Percentiles rank a stretch among this genome's conserved stretches.
phyloP scores from a whole-genome alignment of 2,329 filamentous ascomycete genomes.

The Huntiella bhutanensis region DNA sequence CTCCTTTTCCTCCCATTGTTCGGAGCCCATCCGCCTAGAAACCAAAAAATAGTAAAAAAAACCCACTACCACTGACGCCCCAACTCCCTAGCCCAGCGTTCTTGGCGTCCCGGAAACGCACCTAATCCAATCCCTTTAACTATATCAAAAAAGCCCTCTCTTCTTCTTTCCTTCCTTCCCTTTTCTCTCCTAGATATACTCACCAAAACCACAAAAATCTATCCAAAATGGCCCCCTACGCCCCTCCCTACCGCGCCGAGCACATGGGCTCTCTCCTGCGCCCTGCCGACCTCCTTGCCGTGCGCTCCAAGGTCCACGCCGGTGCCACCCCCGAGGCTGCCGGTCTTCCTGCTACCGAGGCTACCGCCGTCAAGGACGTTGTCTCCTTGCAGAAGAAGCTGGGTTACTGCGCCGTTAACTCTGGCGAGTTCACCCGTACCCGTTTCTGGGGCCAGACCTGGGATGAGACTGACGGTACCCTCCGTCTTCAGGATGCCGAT shows the following conservation, averaged over 20 bases:
- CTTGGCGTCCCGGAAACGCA: too few species aligned
- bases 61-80: too few species aligned
- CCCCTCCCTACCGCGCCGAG: constrained; percentile 52
- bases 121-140: too few species aligned
- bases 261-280: constrained; percentile 57
- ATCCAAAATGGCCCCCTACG: constrained; percentile 8
- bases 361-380: constrained; percentile 44
- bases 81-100: too few species aligned
- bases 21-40: too few species aligned
- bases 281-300: constrained; percentile 28
- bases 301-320: constrained; percentile 18
- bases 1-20: too few species aligned
- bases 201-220: not conserved
- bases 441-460: constrained; percentile 34
- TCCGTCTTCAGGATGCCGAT: constrained; percentile 30
- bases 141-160: not conserved
- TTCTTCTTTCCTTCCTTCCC: not conserved
- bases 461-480: constrained; percentile 33
- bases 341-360: constrained; percentile 40
- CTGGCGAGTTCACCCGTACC: constrained; percentile 47
- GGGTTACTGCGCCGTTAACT: constrained; percentile 46
- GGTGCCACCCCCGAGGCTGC: constrained; percentile 31
- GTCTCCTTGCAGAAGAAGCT: constrained; percentile 49
- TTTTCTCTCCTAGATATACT: not conserved
- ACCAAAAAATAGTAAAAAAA: too few species aligned